phyloP scores from a whole-genome alignment of 2,329 filamentous ascomycete species.

The Epichloe brachyelytri region DNA sequence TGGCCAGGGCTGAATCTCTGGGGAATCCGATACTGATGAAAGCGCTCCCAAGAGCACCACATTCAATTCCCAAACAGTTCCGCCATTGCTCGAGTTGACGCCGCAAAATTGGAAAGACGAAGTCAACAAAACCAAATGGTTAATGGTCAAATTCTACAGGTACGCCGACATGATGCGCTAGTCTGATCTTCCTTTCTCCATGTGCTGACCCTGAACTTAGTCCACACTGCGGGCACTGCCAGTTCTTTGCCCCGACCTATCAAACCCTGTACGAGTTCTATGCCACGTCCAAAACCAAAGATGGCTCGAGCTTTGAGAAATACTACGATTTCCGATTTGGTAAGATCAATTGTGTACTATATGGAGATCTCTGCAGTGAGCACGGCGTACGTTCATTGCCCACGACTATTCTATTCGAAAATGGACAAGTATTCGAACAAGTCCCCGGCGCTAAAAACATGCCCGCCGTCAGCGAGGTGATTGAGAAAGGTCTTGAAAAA shows the following conservation, averaged over 20 bases:
- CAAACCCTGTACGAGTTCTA: constrained; percentile 95
- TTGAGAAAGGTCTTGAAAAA: constrained; percentile 66
- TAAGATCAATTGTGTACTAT: constrained; percentile 72
- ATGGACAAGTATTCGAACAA: constrained; percentile 54
- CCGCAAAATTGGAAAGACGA: constrained; percentile 44
- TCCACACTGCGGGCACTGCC: constrained; percentile 60
- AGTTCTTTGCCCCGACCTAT: constrained; percentile 66
- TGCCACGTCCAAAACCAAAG: constrained; percentile 65
- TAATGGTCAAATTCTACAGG: constrained; percentile 57
- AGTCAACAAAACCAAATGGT: constrained; percentile 37
- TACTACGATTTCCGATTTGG: constrained; percentile 88
- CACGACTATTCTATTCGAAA: constrained; percentile 65
- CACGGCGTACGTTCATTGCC: constrained; percentile 61
- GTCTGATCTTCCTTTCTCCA: constrained; percentile 6
- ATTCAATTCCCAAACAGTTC: constrained; percentile 56
- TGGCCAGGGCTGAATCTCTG: constrained; percentile 16
- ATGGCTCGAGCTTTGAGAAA: constrained; percentile 52
- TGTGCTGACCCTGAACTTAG: constrained; percentile 23
- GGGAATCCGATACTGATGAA: constrained; percentile 22
- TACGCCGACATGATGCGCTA: constrained; percentile 17
- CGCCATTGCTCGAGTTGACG: constrained; percentile 48
- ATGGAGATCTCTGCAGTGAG: constrained; percentile 61
- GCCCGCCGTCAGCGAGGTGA: constrained; percentile 48
- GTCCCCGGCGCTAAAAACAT: constrained; percentile 58
- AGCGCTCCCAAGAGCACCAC: constrained; percentile 30